Conservation (phyloP, 768 basidiomycete species). For the Suillus brevipes region DNA sequence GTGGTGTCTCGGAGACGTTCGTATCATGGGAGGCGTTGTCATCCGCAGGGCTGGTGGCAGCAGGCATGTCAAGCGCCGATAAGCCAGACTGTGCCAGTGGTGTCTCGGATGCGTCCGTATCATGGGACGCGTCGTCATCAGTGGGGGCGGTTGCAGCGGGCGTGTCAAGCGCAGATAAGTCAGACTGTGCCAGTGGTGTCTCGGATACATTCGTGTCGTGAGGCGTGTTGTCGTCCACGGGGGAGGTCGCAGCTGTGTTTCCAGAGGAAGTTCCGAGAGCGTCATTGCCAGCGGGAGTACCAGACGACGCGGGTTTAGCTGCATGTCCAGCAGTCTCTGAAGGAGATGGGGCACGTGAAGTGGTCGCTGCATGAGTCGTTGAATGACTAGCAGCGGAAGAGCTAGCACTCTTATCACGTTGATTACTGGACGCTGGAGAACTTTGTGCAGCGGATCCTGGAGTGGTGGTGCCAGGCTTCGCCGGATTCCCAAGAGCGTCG, state of each 20-base stretch:
- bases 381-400: not conserved
- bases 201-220: no score
- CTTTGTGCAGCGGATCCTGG: not conserved
- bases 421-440: not conserved
- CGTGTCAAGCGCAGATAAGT: no score
- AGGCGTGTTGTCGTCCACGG: not conserved
- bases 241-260: not conserved
- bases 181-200: no score
- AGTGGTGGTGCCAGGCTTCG: not conserved
- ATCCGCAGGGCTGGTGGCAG: no score
- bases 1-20: no score
- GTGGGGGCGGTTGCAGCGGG: no score
- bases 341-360: conserved; percentile 6
- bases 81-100: no score
- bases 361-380: not conserved
- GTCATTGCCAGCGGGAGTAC: not conserved
- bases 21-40: no score
- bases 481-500: not conserved
- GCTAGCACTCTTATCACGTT: not conserved
- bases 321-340: not conserved
- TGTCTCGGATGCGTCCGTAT: no score
- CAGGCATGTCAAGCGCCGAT: no score
- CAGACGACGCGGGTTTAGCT: not conserved
- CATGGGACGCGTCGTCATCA: no score
- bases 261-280: not conserved